Conservation (phyloP, 139 green algal species). For the Yamagishiella unicocca region DNA sequence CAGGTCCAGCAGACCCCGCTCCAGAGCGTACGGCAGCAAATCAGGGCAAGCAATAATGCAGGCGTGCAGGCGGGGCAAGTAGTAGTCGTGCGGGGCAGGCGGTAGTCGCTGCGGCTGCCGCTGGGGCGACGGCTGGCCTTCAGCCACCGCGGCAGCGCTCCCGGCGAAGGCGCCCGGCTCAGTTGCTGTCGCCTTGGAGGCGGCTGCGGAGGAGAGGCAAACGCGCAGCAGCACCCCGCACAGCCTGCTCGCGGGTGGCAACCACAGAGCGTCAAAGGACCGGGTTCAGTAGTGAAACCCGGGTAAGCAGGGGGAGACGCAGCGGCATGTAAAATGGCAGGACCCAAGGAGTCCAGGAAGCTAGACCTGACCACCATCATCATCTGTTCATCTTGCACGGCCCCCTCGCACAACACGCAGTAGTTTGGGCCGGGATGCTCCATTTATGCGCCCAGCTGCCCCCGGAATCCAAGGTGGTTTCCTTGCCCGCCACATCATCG, state of each 20-base stretch:
- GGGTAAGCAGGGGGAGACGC: no score
- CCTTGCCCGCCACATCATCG: not conserved
- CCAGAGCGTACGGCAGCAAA: slow-evolving; percentile 8
- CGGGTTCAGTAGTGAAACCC: no score
- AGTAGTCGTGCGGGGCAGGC: not conserved
- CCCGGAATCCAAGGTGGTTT: no score
- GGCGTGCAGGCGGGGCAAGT: slow-evolving; percentile 11
- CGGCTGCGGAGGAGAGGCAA: not conserved
- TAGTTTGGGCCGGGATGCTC: no score
- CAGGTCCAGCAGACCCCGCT: slow-evolving; percentile 19
- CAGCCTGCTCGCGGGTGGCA: not conserved
- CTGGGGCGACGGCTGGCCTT: not conserved
- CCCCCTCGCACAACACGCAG: no score
- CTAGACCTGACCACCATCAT: no score
- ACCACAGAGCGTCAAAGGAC: no score
- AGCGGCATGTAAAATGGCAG: no score
- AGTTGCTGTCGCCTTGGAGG: not conserved
- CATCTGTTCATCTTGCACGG: no score
- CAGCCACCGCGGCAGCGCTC: not conserved
- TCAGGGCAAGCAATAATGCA: not conserved
- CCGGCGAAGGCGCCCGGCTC: not conserved
- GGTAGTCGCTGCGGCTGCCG: not conserved
- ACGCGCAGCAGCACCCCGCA: not conserved
- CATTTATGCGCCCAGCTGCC: no score
- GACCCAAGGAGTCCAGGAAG: no score